phyloP scores from a whole-genome alignment of 2,329 filamentous ascomycete genomes.

The Fusarium sp. region DNA sequence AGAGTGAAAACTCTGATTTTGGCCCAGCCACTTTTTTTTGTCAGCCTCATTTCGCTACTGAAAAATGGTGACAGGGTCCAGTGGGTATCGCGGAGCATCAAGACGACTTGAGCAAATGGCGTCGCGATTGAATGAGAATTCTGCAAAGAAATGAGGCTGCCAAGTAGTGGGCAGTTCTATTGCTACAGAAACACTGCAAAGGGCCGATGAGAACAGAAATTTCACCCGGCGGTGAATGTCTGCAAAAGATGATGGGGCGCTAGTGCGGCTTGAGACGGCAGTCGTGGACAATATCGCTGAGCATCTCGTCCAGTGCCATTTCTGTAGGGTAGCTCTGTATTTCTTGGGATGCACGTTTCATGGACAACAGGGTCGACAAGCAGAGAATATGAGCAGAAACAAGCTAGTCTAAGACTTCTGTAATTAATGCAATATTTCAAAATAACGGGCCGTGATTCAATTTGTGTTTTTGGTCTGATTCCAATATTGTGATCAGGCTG shows the following conservation, averaged over 20 bases:
- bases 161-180: neutral
- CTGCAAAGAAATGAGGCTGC: neutral
- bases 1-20: constrained; percentile 21
- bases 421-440: no score
- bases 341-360: neutral
- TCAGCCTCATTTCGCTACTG: constrained; percentile 10
- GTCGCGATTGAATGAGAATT: neutral
- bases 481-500: no score
- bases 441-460: no score
- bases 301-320: neutral
- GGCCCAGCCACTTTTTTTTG: constrained; percentile 20
- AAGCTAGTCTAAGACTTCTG: no score
- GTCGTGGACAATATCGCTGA: neutral
- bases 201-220: neutral
- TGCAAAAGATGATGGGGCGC: no score
- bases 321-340: neutral
- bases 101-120: neutral
- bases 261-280: neutral
- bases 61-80: neutral
- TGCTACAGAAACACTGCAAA: neutral
- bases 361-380: neutral
- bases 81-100: neutral
- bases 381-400: neutral
- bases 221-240: neutral
- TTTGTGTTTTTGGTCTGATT: no score